A percentile compares a stretch with the other conserved stretches of the same genome.
Evolutionary conservation across 75 land plant genomes (phyloP).

Genomic region (Larix kaempferi): DNA sequence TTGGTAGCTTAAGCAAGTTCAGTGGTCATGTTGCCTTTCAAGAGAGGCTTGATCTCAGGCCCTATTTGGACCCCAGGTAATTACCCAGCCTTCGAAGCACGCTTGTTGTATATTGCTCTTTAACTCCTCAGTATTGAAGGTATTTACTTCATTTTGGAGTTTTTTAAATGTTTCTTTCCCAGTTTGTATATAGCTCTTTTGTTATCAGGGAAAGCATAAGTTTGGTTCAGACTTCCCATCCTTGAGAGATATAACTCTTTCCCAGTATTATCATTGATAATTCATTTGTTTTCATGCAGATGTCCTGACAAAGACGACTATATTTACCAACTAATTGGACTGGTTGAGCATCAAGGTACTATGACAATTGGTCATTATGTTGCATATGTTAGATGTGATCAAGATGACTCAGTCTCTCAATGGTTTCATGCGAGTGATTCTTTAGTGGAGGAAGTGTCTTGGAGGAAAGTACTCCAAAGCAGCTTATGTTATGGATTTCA

Average conservation of each 20-base stretch:
- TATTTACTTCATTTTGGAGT: too few species aligned
- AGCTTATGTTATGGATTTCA: too few species aligned
- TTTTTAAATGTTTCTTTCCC: too few species aligned
- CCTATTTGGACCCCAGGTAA: conserved; percentile 37
- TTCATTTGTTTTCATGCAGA: conserved; percentile 13
- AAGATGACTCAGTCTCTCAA: neutral
- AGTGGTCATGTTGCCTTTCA: conserved; percentile 44
- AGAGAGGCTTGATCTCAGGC: conserved; percentile 34
- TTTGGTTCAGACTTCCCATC: too few species aligned
- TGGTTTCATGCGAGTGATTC: conserved; percentile 50
- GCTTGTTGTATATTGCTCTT: neutral
- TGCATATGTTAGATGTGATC: conserved; percentile 36
- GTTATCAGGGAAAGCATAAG: too few species aligned
- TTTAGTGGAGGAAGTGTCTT: conserved; percentile 27
- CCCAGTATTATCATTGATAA: too few species aligned
- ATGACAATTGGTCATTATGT: conserved; percentile 50
- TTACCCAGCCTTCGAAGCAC: neutral
- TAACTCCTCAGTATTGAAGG: too few species aligned
- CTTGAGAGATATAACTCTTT: too few species aligned
- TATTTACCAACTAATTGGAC: conserved; percentile 33
- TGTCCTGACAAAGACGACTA: conserved; percentile 7
- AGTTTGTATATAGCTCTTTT: too few species aligned
- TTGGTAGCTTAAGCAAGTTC: conserved; percentile 44
- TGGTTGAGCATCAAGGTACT: conserved; percentile 47
- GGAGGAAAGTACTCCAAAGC: conserved; percentile 29